These are phyloP conservation scores for Oryza glaberrima DNA, from an alignment of 176 grass and related monocot species.

Conservation along the genomic window DNA sequence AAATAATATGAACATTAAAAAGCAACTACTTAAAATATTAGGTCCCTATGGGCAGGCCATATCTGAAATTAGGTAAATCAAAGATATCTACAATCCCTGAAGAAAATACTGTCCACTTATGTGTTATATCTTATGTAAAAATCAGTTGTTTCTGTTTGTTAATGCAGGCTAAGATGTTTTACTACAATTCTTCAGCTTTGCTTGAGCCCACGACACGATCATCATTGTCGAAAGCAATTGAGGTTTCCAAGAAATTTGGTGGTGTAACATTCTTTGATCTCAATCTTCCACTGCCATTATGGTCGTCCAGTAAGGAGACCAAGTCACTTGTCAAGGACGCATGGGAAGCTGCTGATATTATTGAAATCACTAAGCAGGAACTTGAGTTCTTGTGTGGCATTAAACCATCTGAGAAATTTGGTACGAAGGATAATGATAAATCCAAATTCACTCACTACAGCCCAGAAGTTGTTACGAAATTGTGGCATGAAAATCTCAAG, in stretches of 20 bases:
- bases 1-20: conserved; percentile 1
- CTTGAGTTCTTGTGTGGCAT: conserved; percentile 77
- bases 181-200: conserved; percentile 81
- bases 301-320: conserved; percentile 68
- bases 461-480: conserved; percentile 57
- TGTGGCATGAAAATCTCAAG: conserved; percentile 78
- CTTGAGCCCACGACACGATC: conserved; percentile 54
- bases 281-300: conserved; percentile 78
- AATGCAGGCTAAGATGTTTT: conserved; percentile 93
- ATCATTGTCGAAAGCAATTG: conserved; percentile 64
- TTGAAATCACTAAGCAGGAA: conserved; percentile 81
- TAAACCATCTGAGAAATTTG: conserved; percentile 50
- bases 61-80: neutral
- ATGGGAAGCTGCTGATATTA: conserved; percentile 72
- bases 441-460: conserved; percentile 74
- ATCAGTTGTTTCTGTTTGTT: conserved; percentile 35
- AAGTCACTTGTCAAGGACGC: conserved; percentile 64
- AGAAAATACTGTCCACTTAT: neutral
- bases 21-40: neutral
- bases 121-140: neutral
- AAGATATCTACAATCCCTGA: neutral
- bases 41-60: neutral
- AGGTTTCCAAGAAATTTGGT: conserved; percentile 67
- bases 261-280: conserved; percentile 75
- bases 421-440: conserved; percentile 34